phyloP scores from a whole-genome alignment of 2,329 filamentous ascomycete species.

The Trichoderma sp. region DNA sequence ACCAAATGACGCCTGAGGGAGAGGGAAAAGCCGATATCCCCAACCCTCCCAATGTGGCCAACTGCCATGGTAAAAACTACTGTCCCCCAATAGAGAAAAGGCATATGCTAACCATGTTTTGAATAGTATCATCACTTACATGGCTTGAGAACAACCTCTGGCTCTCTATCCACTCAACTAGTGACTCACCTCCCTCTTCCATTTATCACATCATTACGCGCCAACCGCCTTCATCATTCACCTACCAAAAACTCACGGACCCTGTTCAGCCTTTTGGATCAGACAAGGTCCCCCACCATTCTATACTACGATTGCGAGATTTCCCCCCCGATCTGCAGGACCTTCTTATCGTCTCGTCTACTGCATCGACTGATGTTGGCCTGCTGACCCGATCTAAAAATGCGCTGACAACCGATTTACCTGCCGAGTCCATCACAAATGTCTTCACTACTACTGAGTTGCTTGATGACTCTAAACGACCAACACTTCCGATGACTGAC shows the following conservation, averaged over 20 bases:
- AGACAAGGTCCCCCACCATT: constrained; percentile 70
- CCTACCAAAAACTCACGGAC: constrained; percentile 71
- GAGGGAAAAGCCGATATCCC: constrained; percentile 75
- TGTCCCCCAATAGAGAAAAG: not conserved
- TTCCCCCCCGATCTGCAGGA: constrained; percentile 81
- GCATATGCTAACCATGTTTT: constrained; percentile 22
- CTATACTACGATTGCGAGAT: constrained; percentile 71
- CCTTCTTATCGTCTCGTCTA: constrained; percentile 77
- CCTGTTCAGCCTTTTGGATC: constrained; percentile 71
- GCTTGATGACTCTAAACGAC: constrained; percentile 70
- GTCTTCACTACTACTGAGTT: constrained; percentile 73
- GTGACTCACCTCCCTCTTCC: constrained; percentile 58
- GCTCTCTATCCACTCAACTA: constrained; percentile 72
- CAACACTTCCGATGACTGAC: constrained; percentile 69
- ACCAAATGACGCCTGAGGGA: constrained; percentile 82
- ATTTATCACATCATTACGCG: constrained; percentile 79
- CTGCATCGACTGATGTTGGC: constrained; percentile 74
- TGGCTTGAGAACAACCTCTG: constrained; percentile 92
- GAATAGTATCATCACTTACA: constrained; percentile 68
- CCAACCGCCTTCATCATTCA: constrained; percentile 57
- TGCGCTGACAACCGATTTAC: constrained; percentile 60
- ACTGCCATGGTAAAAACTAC: constrained; percentile 62
- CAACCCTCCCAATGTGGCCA: constrained; percentile 64
- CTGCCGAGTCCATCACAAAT: constrained; percentile 58
- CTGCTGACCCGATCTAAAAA: constrained; percentile 72